Evolutionary conservation across 2,329 filamentous ascomycete species (phyloP).

Genomic region (Sphaerulina vaccinii): DNA sequence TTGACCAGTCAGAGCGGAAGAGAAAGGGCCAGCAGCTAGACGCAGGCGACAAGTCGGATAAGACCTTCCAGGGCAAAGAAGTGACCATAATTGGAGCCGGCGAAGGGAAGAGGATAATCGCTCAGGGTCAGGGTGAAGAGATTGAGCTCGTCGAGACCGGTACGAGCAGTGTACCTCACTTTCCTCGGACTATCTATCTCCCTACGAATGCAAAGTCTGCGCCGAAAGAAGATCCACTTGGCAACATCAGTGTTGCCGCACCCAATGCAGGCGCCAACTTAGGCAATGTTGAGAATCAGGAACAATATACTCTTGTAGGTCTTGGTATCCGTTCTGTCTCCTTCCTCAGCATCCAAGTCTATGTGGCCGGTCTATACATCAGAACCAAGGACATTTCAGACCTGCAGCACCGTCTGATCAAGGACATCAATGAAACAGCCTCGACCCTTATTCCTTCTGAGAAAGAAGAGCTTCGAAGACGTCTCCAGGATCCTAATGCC

Average conservation of each 20-base stretch:
- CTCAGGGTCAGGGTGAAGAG: constrained; percentile 52
- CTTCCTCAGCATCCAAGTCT: constrained; percentile 87
- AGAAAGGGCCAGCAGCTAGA: constrained; percentile 34
- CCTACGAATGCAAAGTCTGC: constrained; percentile 45
- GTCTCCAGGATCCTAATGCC: constrained; percentile 66
- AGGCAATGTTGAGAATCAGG: constrained; percentile 42
- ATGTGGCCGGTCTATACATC: constrained; percentile 90
- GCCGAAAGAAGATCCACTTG: constrained; percentile 16
- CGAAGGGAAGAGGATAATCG: constrained; percentile 51
- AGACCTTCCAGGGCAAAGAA: constrained; percentile 54
- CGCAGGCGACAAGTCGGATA: constrained; percentile 35
- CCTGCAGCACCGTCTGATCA: constrained; percentile 76
- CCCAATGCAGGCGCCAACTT: constrained; percentile 36
- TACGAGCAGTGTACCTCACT: constrained; percentile 73
- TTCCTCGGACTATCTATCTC: constrained; percentile 70
- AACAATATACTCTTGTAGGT: constrained; percentile 84
- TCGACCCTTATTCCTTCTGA: constrained; percentile 81
- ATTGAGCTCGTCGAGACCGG: constrained; percentile 77
- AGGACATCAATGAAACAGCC: constrained; percentile 71
- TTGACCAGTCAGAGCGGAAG: constrained; percentile 31
- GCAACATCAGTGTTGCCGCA: constrained; percentile 19
- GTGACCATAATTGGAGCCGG: constrained; percentile 63
- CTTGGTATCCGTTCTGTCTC: constrained; percentile 86
- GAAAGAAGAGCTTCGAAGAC: constrained; percentile 67
- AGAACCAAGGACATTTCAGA: constrained; percentile 76